Conservation (phyloP, 139 green algal genomes). For the Haematococcus lacustris region DNA sequence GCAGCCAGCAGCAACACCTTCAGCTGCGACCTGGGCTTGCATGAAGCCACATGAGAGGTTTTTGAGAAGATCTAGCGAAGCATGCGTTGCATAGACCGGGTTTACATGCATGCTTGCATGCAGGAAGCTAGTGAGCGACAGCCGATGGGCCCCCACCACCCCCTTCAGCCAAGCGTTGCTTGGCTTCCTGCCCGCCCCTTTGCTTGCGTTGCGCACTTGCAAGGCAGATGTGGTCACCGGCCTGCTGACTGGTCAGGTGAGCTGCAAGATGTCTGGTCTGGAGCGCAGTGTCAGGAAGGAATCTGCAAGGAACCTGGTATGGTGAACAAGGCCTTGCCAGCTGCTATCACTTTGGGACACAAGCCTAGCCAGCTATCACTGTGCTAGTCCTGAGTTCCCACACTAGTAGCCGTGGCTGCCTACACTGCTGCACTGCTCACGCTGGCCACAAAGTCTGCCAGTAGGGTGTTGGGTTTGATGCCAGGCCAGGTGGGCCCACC, state of each 20-base stretch:
- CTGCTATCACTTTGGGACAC: neutral
- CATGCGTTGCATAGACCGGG: neutral
- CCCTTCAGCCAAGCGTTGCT: conserved; percentile 22
- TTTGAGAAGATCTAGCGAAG: neutral
- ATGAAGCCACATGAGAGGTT: neutral
- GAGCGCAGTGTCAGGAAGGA: too few species aligned
- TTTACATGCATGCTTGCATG: neutral
- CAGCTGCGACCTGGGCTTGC: neutral
- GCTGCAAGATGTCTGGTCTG: too few species aligned
- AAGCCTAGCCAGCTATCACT: neutral
- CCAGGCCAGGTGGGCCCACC: too few species aligned
- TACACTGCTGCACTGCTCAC: too few species aligned
- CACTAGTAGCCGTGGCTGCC: too few species aligned
- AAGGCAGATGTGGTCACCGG: conserved; percentile 51
- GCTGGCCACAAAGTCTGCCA: too few species aligned
- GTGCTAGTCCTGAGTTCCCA: too few species aligned
- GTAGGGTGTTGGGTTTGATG: too few species aligned
- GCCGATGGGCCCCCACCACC: conserved; percentile 38
- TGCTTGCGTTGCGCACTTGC: conserved; percentile 41
- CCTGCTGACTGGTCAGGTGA: conserved; percentile 21
- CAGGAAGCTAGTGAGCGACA: conserved; percentile 40
- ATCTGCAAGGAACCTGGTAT: too few species aligned
- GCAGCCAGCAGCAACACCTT: neutral
- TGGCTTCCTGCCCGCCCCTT: conserved; percentile 25
- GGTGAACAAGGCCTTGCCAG: neutral